phyloP scores from a whole-genome alignment of 2,329 filamentous ascomycete genomes.

The Fusarium musae region DNA sequence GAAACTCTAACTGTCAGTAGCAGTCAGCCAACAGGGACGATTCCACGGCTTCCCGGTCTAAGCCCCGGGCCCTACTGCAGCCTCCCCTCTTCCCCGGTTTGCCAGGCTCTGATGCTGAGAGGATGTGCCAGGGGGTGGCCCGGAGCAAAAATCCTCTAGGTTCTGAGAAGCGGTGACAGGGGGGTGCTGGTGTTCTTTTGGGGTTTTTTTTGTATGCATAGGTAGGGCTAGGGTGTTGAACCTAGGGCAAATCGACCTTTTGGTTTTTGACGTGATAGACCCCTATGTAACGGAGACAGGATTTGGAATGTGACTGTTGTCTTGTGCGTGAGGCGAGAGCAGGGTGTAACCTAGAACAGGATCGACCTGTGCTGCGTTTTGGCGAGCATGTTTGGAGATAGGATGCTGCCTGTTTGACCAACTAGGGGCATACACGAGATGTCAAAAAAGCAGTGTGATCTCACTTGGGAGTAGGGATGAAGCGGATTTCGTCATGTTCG shows the following conservation, averaged over 20 bases:
- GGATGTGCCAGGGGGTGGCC: slow-evolving; percentile 5
- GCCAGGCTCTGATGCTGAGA: not conserved
- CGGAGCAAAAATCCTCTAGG: slow-evolving; percentile 9
- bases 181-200: not conserved
- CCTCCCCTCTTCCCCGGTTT: slow-evolving; percentile 28
- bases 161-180: slow-evolving; percentile 28
- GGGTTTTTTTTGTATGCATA: not conserved
- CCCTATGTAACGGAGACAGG: not conserved
- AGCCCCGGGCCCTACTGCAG: slow-evolving; percentile 35
- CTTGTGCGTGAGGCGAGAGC: slow-evolving; percentile 24
- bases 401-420: slow-evolving; percentile 13
- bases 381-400: slow-evolving; percentile 10
- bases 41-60: slow-evolving; percentile 32
- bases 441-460: slow-evolving; percentile 18
- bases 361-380: slow-evolving; percentile 20
- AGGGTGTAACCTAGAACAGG: slow-evolving; percentile 25
- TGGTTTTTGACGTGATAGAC: slow-evolving; percentile 23
- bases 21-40: slow-evolving; percentile 29
- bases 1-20: slow-evolving; percentile 9
- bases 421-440: slow-evolving; percentile 23
- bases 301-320: not conserved
- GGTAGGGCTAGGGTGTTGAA: slow-evolving; percentile 14
- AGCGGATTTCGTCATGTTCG: slow-evolving; percentile 21
- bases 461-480: slow-evolving; percentile 20
- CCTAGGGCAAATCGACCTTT: not conserved